A percentile compares a stretch with the other conserved stretches of the same genome.
phyloP scores from a whole-genome alignment of 2,329 filamentous ascomycete genomes.

The Atkinsonella texensis region DNA sequence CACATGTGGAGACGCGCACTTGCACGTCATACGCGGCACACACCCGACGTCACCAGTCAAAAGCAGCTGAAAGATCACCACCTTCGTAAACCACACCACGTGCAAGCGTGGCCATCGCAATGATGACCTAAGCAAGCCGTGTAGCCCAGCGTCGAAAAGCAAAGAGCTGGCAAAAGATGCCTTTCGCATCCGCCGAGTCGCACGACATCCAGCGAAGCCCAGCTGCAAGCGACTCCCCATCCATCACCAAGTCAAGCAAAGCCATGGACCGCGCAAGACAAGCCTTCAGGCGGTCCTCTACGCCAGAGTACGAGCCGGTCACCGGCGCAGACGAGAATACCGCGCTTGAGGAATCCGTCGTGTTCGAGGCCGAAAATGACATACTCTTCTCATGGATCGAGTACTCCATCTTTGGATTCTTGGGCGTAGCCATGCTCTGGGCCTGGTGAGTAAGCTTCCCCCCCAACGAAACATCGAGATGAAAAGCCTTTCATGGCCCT shows the following conservation, averaged over 20 bases:
- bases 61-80: no score
- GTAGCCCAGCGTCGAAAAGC: background rate
- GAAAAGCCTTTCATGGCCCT: no score
- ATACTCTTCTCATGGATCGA: conserved; percentile 70
- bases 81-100: no score
- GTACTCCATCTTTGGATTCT: conserved; percentile 71
- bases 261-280: conserved; percentile 18
- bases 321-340: conserved; percentile 16
- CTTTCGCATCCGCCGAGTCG: no score
- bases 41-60: no score
- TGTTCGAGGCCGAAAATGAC: conserved; percentile 23
- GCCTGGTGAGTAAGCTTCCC: conserved; percentile 57
- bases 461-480: background rate
- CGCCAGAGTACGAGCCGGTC: conserved; percentile 22
- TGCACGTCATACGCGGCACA: no score
- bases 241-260: no score
- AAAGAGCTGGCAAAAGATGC: background rate
- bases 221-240: no score
- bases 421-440: conserved; percentile 94
- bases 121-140: background rate
- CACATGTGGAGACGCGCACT: no score
- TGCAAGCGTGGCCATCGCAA: no score
- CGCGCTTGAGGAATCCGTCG: conserved; percentile 14
- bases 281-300: conserved; percentile 7
- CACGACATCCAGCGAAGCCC: no score